Conservation (phyloP, 495 filamentous ascomycete species). For the Pyrenula aspistea region DNA sequence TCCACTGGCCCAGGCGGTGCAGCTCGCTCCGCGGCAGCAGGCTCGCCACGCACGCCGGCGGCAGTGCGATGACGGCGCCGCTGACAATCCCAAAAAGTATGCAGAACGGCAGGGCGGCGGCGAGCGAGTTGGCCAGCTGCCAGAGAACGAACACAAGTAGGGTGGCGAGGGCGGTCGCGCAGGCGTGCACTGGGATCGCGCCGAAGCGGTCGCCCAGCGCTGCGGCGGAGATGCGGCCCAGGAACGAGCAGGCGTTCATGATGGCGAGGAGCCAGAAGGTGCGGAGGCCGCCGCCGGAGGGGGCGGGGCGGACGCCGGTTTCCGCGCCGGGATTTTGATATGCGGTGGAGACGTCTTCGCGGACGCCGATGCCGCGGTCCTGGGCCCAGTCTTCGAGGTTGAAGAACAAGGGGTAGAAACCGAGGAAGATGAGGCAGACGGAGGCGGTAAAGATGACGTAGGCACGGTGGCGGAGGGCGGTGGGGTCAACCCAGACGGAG, state of each 20-base stretch:
- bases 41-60: slow-evolving; percentile 24
- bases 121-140: slow-evolving; percentile 13
- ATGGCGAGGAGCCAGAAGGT: slow-evolving; percentile 29
- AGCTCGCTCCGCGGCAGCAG: slow-evolving; percentile 12
- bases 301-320: slow-evolving; percentile 6
- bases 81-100: slow-evolving; percentile 23
- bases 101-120: slow-evolving; percentile 22
- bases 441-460: slow-evolving; percentile 20
- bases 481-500: slow-evolving; percentile 18
- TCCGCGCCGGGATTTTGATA: slow-evolving; percentile 1
- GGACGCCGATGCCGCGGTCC: slow-evolving; percentile 16
- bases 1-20: slow-evolving; percentile 24
- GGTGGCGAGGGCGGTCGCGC: slow-evolving; percentile 15
- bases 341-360: slow-evolving; percentile 6
- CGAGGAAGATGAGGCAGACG: slow-evolving; percentile 25
- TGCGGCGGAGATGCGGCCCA: slow-evolving; percentile 22
- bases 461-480: slow-evolving; percentile 17
- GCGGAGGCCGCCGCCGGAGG: slow-evolving; percentile 5
- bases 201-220: slow-evolving; percentile 16
- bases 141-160: slow-evolving; percentile 23
- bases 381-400: slow-evolving; percentile 33
- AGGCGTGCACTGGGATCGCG: slow-evolving; percentile 22
- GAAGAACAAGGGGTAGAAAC: slow-evolving; percentile 32
- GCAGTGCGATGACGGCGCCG: slow-evolving; percentile 27
- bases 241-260: slow-evolving; percentile 24